These are phyloP conservation scores for Tylopilus rubrobrunneus DNA, from an alignment of 768 basidiomycete species.

Conservation along the genomic window DNA sequence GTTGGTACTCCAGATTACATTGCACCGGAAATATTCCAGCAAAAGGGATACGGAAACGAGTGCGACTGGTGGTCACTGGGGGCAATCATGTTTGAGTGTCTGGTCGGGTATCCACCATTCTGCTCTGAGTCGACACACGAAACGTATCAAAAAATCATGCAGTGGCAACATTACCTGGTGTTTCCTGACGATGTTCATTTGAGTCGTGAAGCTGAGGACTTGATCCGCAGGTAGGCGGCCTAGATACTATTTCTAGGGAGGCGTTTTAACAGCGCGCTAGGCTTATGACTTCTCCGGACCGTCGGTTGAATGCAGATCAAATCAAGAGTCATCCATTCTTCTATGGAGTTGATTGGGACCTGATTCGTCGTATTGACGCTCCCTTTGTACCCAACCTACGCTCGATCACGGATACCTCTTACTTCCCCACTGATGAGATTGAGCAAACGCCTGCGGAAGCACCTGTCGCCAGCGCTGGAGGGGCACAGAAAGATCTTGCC, in stretches of 20 bases:
- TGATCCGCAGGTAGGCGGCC: conserved; percentile 66
- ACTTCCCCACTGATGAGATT: conserved; percentile 94
- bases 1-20: conserved; percentile 98
- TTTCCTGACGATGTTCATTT: conserved; percentile 96
- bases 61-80: conserved; percentile 99
- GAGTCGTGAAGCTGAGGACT: conserved; percentile 85
- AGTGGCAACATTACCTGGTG: conserved; percentile 81
- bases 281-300: conserved; percentile 81
- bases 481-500: conserved; percentile 56
- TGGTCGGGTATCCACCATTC: conserved; percentile 96
- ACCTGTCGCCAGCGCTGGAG: conserved; percentile 34
- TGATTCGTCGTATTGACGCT: conserved; percentile 83
- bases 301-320: conserved; percentile 75
- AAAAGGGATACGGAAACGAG: conserved; percentile 96
- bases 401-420: conserved; percentile 95
- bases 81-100: conserved; percentile 97
- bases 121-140: conserved; percentile 96
- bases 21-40: conserved; percentile 94
- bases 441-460: conserved; percentile 64
- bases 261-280: conserved; percentile 34
- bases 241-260: neutral
- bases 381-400: conserved; percentile 95
- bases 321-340: conserved; percentile 93
- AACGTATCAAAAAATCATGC: conserved; percentile 96
- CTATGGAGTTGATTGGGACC: conserved; percentile 91